Evolutionary conservation across 2,329 filamentous ascomycete species (phyloP).

Genomic region (Exophiala spinifera): DNA sequence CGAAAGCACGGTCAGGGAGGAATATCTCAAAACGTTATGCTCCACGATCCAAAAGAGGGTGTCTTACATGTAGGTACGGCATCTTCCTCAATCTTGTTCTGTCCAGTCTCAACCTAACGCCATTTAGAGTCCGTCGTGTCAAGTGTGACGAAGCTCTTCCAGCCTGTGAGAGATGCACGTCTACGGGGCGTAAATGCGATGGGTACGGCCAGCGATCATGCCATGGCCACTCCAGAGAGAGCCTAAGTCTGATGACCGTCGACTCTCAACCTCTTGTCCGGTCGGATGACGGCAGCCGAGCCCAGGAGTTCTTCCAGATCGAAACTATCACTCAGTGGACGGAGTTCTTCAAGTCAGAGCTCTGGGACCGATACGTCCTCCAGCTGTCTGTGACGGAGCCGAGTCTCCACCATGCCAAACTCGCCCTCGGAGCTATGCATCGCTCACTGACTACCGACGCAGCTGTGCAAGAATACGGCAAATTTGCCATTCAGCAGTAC

Average conservation of each 20-base stretch:
- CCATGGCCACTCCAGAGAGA: too few species aligned
- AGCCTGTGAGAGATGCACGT: constrained; percentile 23
- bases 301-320: not conserved
- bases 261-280: not conserved
- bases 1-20: too few species aligned
- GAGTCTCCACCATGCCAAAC: not conserved
- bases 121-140: constrained; percentile 8
- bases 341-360: not conserved
- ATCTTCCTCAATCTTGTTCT: too few species aligned
- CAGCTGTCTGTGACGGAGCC: not conserved
- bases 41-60: too few species aligned
- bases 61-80: too few species aligned
- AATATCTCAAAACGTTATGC: too few species aligned
- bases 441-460: not conserved
- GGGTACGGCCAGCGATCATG: constrained; percentile 3
- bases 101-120: too few species aligned
- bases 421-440: not conserved
- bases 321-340: not conserved
- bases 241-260: not conserved
- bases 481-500: not conserved
- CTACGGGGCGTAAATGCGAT: constrained; percentile 27
- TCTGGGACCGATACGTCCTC: not conserved
- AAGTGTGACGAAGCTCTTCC: constrained; percentile 30
- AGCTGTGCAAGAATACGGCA: too few species aligned
- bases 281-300: too few species aligned